Conservation (phyloP, 148 eudicot genomes). For the Vaccinium macrocarpon region DNA sequence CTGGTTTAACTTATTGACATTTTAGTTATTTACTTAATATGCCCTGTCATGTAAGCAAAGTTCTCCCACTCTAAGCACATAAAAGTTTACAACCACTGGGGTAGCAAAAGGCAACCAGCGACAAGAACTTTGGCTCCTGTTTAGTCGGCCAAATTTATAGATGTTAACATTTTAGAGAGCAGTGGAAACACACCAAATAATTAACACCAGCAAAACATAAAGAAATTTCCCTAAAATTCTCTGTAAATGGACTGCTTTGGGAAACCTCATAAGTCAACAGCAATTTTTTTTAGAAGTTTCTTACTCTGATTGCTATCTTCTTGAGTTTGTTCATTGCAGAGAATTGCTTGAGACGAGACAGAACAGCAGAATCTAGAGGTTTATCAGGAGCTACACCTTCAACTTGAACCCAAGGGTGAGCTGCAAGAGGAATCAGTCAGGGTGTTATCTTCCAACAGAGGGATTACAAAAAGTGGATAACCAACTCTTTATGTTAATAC, state of each 20-base stretch:
- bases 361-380: conserved; percentile 47
- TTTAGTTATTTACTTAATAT: not conserved
- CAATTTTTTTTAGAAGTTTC: not conserved
- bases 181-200: not conserved
- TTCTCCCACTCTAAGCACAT: not conserved
- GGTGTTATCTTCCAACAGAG: not conserved
- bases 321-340: conserved; percentile 49
- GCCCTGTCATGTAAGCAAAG: not conserved
- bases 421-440: conserved; percentile 24
- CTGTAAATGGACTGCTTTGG: not conserved
- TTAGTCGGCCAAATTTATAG: not conserved
- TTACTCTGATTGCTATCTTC: conserved; percentile 49
- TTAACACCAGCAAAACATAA: not conserved
- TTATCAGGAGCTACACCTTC: conserved; percentile 46
- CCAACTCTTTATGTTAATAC: not conserved
- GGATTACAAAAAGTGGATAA: not conserved
- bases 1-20: not conserved
- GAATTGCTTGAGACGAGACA: conserved; percentile 46
- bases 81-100: too few species aligned
- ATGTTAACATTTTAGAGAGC: not conserved
- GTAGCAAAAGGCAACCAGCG: not conserved
- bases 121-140: not conserved
- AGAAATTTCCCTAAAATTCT: not conserved
- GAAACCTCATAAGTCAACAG: not conserved
- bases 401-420: conserved; percentile 44